Base-by-base conservation (phyloP, 2,329 filamentous ascomycete genomes). In the Colletotrichum sansevieriae region DNA sequence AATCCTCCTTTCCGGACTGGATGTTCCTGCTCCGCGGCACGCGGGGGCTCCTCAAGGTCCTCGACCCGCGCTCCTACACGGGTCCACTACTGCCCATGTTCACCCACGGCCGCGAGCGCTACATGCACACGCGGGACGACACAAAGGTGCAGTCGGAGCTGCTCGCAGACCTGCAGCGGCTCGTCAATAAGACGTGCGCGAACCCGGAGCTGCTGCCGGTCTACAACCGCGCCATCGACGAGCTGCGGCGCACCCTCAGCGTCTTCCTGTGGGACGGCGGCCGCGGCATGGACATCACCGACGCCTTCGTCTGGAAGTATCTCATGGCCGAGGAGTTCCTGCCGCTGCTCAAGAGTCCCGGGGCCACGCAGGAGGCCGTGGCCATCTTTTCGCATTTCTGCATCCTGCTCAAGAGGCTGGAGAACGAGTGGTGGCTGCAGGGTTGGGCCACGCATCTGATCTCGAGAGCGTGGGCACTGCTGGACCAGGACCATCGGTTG, bases 241-340 rank as follows among this genome's bases (percentile, higher is more conserved):
- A 73, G 55, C 71, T 74, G 55, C 72, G 72, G 25, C 67, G 67
- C 47, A 63, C 68, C 35, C 68, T 73, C 41, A 64, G 57, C 59
- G 35, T 70, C 37, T 65, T 73, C n/a, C 33, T 70, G 20, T 62
- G 59, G 68, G 65, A 70, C 39, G 67, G 66, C 22, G 66, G 66
- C n/a, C 29, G 68, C 12, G 68, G 66, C 9, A 73, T 77, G 12
- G 81, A 83, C 56, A 72, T 78, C 22, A 74, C 76, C 2, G 81
- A 83, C 63, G 74, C 80, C 2, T 82, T 83, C 62, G 72, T 80
- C 5, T 83, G 81, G 80, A 74, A 81, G 54, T 82, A 79, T 71
- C 61, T 70, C 29, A 74, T 80, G 10, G 73, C 76, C 3, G 75
- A 80, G 60, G 77, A 78, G 4, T 78, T 81, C 22, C 67, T 83